These are phyloP conservation scores for Cladosporium halotolerans DNA, from an alignment of 2,329 filamentous ascomycete genomes.

Conservation along the genomic window DNA sequence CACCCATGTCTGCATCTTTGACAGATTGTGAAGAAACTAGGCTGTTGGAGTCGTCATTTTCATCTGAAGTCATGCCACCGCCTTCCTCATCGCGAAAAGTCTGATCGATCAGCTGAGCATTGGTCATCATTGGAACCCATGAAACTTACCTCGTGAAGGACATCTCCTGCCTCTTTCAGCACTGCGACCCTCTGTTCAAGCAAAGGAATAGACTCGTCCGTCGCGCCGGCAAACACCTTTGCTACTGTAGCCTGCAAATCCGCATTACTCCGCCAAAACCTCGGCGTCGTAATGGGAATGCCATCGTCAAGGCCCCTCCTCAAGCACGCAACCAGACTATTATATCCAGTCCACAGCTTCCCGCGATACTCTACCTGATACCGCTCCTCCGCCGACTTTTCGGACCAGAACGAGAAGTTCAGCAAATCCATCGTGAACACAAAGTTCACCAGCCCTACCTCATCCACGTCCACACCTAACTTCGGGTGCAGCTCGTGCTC, in stretches of 20 bases:
- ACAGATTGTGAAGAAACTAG: too few relatives aligned
- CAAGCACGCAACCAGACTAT: slow-evolving; percentile 81
- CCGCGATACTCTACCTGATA: slow-evolving; percentile 79
- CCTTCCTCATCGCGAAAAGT: neutral
- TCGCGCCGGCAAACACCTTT: slow-evolving; percentile 79
- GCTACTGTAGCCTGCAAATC: slow-evolving; percentile 57
- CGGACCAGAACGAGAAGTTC: slow-evolving; percentile 96
- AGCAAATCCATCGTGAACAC: slow-evolving; percentile 96
- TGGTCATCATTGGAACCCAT: neutral
- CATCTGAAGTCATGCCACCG: neutral
- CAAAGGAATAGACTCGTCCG: slow-evolving; percentile 79
- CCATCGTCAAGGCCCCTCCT: slow-evolving; percentile 85
- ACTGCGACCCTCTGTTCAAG: slow-evolving; percentile 22
- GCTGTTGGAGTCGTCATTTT: too few relatives aligned
- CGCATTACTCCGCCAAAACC: slow-evolving; percentile 61
- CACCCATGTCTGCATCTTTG: neutral
- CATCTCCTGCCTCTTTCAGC: slow-evolving; percentile 53
- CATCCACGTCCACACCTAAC: slow-evolving; percentile 25
- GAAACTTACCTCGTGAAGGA: slow-evolving; percentile 52
- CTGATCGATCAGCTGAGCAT: neutral
- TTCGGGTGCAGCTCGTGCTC: slow-evolving; percentile 87
- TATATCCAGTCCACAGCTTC: slow-evolving; percentile 87
- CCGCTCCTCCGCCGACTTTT: slow-evolving; percentile 59
- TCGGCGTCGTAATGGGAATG: slow-evolving; percentile 80
- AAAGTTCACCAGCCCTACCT: slow-evolving; percentile 58